Percentiles rank a stretch among this genome's conserved stretches.
Conservation (phyloP, 164 flowering plant genomes). For the Annona squamosa region DNA sequence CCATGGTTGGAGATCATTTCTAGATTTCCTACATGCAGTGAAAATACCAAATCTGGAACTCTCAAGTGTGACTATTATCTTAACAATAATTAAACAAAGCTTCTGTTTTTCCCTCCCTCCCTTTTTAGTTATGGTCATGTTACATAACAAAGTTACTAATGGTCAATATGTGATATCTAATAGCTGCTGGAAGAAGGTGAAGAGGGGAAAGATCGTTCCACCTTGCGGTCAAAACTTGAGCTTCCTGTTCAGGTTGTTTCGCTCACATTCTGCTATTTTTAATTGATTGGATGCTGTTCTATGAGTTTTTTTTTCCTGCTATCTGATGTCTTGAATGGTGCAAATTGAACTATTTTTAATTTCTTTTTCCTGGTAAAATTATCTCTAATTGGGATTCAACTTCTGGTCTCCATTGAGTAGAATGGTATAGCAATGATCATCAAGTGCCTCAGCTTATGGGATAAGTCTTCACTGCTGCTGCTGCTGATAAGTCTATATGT, state of each 20-base stretch:
- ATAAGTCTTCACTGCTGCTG: too few species aligned
- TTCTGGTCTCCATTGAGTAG: too few species aligned
- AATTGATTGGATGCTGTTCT: not conserved
- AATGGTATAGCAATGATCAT: too few species aligned
- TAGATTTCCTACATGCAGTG: too few species aligned
- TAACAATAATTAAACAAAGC: not conserved
- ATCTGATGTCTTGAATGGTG: too few species aligned
- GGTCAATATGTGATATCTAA: not conserved
- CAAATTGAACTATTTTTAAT: not conserved
- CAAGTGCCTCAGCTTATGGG: too few species aligned
- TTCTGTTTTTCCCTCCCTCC: not conserved
- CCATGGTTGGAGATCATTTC: too few species aligned
- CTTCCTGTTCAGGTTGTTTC: conserved; percentile 18
- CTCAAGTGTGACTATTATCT: not conserved
- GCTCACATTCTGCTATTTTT: not conserved
- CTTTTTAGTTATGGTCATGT: not conserved
- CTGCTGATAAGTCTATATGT: too few species aligned
- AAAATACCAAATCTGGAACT: too few species aligned
- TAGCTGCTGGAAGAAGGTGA: conserved; percentile 19
- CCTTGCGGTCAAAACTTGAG: conserved; percentile 17
- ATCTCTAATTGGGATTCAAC: too few species aligned
- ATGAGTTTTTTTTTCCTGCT: not conserved
- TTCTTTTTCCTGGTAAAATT: not conserved
- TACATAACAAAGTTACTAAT: not conserved
- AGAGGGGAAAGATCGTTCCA: conserved; percentile 15